Conservation (phyloP, 176 grass and related monocot genomes). For the Saccharum spontaneum region DNA sequence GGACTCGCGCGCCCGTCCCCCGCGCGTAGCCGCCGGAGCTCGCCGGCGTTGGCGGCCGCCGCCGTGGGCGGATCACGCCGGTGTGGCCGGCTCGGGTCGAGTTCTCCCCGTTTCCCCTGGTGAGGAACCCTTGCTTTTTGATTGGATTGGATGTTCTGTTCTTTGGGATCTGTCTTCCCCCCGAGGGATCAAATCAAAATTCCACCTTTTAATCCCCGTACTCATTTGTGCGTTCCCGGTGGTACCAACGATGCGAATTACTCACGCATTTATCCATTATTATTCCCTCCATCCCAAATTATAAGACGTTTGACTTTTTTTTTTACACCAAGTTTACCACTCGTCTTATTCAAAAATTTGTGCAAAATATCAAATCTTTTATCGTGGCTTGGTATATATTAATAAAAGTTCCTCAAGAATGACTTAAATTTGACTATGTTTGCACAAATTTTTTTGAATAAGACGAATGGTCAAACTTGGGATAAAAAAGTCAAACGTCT, state of each 20-base stretch:
- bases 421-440: no score
- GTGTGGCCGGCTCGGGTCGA: neutral
- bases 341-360: no score
- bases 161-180: neutral
- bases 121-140: constrained; percentile 26
- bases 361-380: no score
- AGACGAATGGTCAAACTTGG: no score
- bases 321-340: no score
- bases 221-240: neutral
- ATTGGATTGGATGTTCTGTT: neutral
- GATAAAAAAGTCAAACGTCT: no score
- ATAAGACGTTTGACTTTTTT: no score
- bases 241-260: neutral
- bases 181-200: neutral
- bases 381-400: no score
- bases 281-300: no score
- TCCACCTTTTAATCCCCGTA: neutral
- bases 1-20: neutral
- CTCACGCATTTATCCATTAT: neutral
- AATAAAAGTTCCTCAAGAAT: no score
- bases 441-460: no score
- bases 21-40: neutral
- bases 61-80: neutral
- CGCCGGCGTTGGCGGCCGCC: neutral
- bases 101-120: neutral